A percentile compares a stretch with the other conserved stretches of the same genome.
These are phyloP conservation scores for Lentinula raphanica DNA, from an alignment of 768 basidiomycete genomes.

Conservation along the genomic window DNA sequence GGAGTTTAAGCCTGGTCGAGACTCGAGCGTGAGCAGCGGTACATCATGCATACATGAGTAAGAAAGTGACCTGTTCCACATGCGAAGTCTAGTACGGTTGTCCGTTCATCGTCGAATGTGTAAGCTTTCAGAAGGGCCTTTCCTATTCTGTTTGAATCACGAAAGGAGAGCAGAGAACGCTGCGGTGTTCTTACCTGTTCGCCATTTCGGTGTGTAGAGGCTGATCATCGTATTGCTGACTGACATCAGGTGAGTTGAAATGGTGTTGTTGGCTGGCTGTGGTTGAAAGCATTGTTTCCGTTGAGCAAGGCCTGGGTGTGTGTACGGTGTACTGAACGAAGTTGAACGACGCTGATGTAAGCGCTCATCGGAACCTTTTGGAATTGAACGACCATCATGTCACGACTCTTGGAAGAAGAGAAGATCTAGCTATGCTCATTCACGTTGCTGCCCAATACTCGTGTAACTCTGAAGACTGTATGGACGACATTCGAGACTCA, in stretches of 20 bases:
- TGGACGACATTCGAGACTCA: too few relatives aligned
- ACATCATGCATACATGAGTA: background rate
- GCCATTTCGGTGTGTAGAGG: conserved; percentile 13
- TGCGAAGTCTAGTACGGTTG: conserved; percentile 16
- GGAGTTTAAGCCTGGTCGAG: conserved; percentile 4
- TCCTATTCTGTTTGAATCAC: conserved; percentile 10
- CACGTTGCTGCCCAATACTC: too few relatives aligned
- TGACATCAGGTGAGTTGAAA: conserved; percentile 13
- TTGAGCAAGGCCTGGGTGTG: too few relatives aligned
- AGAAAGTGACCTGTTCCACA: conserved; percentile 15
- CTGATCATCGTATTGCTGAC: conserved; percentile 14
- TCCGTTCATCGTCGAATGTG: conserved; percentile 14
- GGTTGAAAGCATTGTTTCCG: background rate
- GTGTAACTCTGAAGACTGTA: too few relatives aligned
- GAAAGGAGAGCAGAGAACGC: background rate
- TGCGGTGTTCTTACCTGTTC: conserved; percentile 3
- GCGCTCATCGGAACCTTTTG: too few relatives aligned
- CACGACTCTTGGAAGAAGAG: too few relatives aligned
- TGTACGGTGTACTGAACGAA: background rate
- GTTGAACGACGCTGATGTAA: too few relatives aligned
- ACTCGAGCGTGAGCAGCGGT: too few relatives aligned
- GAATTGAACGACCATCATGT: too few relatives aligned
- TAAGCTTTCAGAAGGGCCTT: conserved; percentile 14
- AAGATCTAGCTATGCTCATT: too few relatives aligned
- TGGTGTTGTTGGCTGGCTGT: conserved; percentile 14